Evolutionary conservation across 2,329 filamentous ascomycete species (phyloP).

Genomic region (Fusarium armeniacum): DNA sequence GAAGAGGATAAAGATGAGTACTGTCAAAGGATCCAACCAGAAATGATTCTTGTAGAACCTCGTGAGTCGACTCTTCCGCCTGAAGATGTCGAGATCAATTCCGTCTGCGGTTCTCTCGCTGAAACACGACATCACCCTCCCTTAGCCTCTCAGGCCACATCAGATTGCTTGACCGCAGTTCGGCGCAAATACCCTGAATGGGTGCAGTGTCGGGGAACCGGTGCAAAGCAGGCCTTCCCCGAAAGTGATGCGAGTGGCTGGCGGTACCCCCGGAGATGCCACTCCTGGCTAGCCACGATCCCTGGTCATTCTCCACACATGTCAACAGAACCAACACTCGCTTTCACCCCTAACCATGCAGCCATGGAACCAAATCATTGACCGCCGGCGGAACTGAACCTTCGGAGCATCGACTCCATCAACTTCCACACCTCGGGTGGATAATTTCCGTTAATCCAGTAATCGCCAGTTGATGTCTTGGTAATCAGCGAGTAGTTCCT

Average conservation of each 20-base stretch:
- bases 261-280: neutral
- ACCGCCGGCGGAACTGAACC: neutral
- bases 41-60: neutral
- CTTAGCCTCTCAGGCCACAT: no score
- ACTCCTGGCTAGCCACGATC: neutral
- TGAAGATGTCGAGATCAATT: neutral
- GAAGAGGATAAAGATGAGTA: neutral
- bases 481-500: constrained; percentile 7
- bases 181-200: neutral
- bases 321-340: neutral
- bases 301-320: neutral
- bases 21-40: fast-evolving
- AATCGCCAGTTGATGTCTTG: constrained; percentile 6
- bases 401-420: constrained; percentile 8
- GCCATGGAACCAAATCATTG: neutral
- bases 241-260: neutral
- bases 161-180: neutral
- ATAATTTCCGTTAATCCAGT: constrained; percentile 21
- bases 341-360: neutral
- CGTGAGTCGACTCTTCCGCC: neutral
- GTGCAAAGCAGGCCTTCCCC: neutral
- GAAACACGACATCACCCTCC: neutral
- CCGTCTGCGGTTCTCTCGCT: neutral
- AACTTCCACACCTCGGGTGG: constrained; percentile 19
- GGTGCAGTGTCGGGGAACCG: neutral